Evolutionary conservation across 768 basidiomycete species (phyloP), one percentile per base, ranked within the genome.

Genomic region (Podaxis sp.): DNA sequence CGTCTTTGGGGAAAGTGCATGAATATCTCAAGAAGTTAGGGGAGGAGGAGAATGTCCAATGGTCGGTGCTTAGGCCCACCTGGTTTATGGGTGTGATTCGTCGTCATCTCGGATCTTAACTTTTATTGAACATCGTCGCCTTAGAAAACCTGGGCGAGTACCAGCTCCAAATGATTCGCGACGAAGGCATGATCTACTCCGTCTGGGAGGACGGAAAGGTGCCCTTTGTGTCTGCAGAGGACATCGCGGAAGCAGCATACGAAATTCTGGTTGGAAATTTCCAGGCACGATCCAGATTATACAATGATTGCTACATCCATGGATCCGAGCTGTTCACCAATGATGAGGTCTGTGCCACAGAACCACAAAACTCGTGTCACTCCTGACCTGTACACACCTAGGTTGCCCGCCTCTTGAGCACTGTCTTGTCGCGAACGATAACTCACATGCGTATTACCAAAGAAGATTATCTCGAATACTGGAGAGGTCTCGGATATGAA

Each of bases 31-130:
- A 64, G 15, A 64, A 68, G 9, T 55, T 69, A 25, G 72, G 71
- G 1, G 69, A 64, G 13, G 64, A 69, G n/a, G 57, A 68, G 25
- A 72, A 70, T 0, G 69, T 76, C 2, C 75, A 79, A 36, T 77
- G 74, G 61, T 66, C 66, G 19, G 70, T 74, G 17, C 51, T 80
- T 15, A 67, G 77, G 1, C 77, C 78, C 1, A 74, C 77, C 8
- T 76, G 73, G 75, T 79, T 79, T 61, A 72, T 71, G 25, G 75
- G 78, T 77, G 50, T 8, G 70, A 36, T 19, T 25, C 27, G 11
- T 9, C 9, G 24, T 57, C 22, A 15, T 25, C 1, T 2, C 12
- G 24, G n/a, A 22, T 19, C 24, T 51, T 3, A 33, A 12, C 15
- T 17, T 12, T 53, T 12, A 19, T 38, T 40, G 5, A 19, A 12